These are phyloP conservation scores for Kalmusia sp. DNA, from an alignment of 2,329 filamentous ascomycete species.

Conservation along the genomic window DNA sequence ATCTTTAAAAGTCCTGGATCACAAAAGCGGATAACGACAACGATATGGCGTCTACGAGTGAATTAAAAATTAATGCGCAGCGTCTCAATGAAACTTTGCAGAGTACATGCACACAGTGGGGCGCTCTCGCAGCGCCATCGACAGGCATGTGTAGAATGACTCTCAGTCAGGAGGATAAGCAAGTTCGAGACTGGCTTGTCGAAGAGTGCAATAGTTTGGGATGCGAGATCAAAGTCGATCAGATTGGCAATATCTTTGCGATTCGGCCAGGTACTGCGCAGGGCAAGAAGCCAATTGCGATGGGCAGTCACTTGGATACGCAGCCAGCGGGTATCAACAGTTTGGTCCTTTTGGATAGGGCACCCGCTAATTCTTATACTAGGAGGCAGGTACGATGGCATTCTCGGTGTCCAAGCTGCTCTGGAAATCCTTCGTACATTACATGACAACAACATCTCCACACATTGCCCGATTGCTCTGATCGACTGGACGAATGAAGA, in stretches of 20 bases:
- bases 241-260: conserved; percentile 46
- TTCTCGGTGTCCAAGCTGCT: conserved; percentile 73
- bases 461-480: conserved; percentile 70
- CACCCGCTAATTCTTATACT: neutral
- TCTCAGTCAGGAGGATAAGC: conserved; percentile 50
- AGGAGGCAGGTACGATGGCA: conserved; percentile 76
- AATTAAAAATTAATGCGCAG: conserved; percentile 28
- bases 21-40: neutral
- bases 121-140: conserved; percentile 29
- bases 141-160: conserved; percentile 79
- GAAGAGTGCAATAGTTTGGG: conserved; percentile 32
- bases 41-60: conserved; percentile 9
- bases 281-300: conserved; percentile 57
- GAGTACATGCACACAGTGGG: conserved; percentile 36
- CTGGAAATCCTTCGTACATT: conserved; percentile 48
- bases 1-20: neutral
- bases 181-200: conserved; percentile 39
- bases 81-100: conserved; percentile 33
- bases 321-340: conserved; percentile 50
- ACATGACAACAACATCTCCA: conserved; percentile 39
- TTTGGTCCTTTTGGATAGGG: too few species aligned
- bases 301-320: conserved; percentile 60
- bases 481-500: conserved; percentile 85
- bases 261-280: conserved; percentile 37
- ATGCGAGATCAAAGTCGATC: conserved; percentile 41